Evolutionary conservation across 768 basidiomycete genomes (phyloP).

Genomic region (Naganishia friedmannii): DNA sequence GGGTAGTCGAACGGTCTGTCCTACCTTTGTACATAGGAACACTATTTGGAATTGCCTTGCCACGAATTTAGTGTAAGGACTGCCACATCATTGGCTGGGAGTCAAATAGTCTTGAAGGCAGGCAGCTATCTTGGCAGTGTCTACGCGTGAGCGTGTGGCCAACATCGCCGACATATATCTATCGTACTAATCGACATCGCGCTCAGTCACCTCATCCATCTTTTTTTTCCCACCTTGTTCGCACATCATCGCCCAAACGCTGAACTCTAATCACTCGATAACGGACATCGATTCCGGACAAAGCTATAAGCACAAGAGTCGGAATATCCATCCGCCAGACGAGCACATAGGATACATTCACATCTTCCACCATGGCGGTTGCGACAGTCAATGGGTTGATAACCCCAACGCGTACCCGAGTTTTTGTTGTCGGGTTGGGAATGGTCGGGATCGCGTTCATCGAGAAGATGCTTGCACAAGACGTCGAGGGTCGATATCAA

Average conservation of each 20-base stretch:
- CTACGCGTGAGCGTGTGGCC: not conserved
- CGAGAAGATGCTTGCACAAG: constrained; percentile 64
- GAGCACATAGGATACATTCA: not conserved
- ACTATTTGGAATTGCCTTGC: not conserved
- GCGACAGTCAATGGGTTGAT: constrained; percentile 14
- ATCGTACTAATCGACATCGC: not conserved
- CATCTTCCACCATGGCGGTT: constrained; percentile 5
- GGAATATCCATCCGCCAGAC: not conserved
- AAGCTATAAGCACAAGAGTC: not conserved
- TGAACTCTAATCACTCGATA: not conserved
- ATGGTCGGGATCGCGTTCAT: constrained; percentile 72
- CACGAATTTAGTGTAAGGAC: not conserved
- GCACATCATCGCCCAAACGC: not conserved
- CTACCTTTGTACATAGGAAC: not conserved
- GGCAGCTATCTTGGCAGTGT: not conserved
- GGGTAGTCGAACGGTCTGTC: not conserved
- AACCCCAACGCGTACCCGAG: constrained; percentile 30
- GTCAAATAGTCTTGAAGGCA: not conserved
- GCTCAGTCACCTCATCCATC: too few relatives aligned
- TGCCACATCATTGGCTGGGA: not conserved
- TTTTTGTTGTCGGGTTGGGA: constrained; percentile 59
- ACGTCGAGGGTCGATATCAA: constrained; percentile 58
- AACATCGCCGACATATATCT: not conserved
- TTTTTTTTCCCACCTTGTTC: too few relatives aligned
- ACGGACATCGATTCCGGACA: not conserved